Percentiles rank a stretch among this genome's conserved stretches.
Evolutionary conservation across 2,329 filamentous ascomycete genomes (phyloP).

Genomic region (Aspergillus pseudonomiae): DNA sequence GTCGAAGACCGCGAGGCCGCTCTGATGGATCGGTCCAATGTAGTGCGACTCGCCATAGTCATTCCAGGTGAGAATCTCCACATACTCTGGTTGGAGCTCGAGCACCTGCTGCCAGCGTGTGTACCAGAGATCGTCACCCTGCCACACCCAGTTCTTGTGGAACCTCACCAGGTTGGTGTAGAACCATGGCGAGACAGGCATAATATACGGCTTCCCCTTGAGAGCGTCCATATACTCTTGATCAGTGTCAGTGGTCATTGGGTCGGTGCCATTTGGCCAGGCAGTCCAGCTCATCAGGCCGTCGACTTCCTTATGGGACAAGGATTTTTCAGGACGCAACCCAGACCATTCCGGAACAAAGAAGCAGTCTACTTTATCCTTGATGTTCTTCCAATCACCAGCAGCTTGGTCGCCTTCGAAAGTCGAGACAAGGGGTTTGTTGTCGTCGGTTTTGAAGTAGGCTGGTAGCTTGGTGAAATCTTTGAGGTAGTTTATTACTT

Average conservation of each 20-base stretch:
- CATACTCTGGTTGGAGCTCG: slow-evolving; percentile 53
- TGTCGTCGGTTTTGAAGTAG: slow-evolving; percentile 31
- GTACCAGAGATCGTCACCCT: slow-evolving; percentile 63
- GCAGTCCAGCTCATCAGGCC: slow-evolving; percentile 49
- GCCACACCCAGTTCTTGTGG: slow-evolving; percentile 66
- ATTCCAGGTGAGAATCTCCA: slow-evolving; percentile 64
- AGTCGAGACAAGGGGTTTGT: slow-evolving; percentile 44
- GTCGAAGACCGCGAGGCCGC: slow-evolving; percentile 43
- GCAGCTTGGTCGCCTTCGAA: slow-evolving; percentile 49
- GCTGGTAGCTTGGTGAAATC: slow-evolving; percentile 28
- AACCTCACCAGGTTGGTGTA: slow-evolving; percentile 60
- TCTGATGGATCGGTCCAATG: slow-evolving; percentile 53
- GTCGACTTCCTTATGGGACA: slow-evolving; percentile 33
- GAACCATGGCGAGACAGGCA: slow-evolving; percentile 61
- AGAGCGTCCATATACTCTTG: slow-evolving; percentile 43
- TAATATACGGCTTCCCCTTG: slow-evolving; percentile 50
- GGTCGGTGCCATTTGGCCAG: slow-evolving; percentile 43
- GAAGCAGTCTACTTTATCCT: slow-evolving; percentile 42
- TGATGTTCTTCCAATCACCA: slow-evolving; percentile 51
- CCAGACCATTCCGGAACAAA: slow-evolving; percentile 53
- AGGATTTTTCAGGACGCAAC: slow-evolving; percentile 31
- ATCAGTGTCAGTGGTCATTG: slow-evolving; percentile 43
- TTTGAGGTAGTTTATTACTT: slow-evolving; percentile 30
- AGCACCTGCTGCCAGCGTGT: slow-evolving; percentile 61
- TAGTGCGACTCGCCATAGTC: slow-evolving; percentile 66